Evolutionary conservation across 2,329 filamentous ascomycete species (phyloP).

Genomic region (Dactylonectria estremocensis): DNA sequence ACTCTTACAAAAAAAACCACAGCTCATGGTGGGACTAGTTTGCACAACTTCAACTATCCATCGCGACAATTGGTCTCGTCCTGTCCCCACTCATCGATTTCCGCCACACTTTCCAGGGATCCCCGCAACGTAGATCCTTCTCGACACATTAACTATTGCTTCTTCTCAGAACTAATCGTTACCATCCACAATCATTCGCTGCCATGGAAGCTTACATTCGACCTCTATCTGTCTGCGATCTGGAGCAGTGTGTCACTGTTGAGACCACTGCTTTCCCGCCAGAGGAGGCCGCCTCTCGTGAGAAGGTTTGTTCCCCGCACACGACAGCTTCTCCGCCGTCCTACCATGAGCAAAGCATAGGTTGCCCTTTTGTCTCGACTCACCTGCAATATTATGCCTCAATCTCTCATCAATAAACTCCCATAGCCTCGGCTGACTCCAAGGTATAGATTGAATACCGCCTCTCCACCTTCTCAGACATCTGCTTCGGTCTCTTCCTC

Average conservation of each 20-base stretch:
- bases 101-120: neutral
- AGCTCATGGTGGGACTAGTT: too few species aligned
- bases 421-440: constrained; percentile 4
- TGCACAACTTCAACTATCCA: too few species aligned
- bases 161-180: neutral
- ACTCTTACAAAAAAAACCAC: too few species aligned
- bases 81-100: too few species aligned
- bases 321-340: neutral
- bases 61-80: too few species aligned
- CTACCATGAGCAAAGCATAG: neutral
- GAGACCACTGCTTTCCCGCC: constrained; percentile 51
- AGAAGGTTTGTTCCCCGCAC: constrained; percentile 43
- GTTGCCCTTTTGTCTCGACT: neutral
- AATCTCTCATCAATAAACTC: neutral
- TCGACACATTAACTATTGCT: neutral
- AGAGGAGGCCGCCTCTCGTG: constrained; percentile 47
- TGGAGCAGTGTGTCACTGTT: constrained; percentile 43
- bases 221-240: constrained; percentile 40
- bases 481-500: constrained; percentile 48
- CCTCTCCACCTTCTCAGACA: constrained; percentile 45
- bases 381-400: too few species aligned
- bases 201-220: constrained; percentile 46
- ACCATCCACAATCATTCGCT: neutral
- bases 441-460: constrained; percentile 49
- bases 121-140: neutral